phyloP scores from a whole-genome alignment of 192 early-diverging fungal genomes.

The Spinellus fusiger region DNA sequence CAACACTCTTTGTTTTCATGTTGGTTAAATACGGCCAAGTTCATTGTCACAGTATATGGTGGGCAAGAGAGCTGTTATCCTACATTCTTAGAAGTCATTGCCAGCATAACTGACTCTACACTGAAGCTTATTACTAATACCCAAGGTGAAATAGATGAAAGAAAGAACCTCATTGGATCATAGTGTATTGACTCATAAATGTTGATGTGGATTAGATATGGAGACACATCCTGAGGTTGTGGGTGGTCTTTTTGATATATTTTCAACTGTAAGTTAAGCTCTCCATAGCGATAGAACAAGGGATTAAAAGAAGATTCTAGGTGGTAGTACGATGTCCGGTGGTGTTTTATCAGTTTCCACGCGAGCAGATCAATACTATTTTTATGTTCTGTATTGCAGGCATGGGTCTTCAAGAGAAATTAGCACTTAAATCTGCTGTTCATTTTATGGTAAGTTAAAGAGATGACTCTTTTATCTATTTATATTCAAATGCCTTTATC shows the following conservation, averaged over 20 bases:
- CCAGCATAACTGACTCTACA: constrained; percentile 25
- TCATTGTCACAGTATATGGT: constrained; percentile 46
- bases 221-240: constrained; percentile 47
- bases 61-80: constrained; percentile 26
- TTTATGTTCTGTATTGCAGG: constrained; percentile 44
- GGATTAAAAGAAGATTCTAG: constrained; percentile 27
- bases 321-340: constrained; percentile 35
- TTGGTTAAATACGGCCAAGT: constrained; percentile 45
- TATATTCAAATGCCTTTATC: not conserved
- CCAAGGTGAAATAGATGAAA: constrained; percentile 29
- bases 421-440: constrained; percentile 46
- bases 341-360: constrained; percentile 40
- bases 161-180: too few species aligned
- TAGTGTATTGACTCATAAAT: not conserved
- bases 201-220: constrained; percentile 36
- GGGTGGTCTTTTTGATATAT: constrained; percentile 40
- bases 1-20: constrained; percentile 26
- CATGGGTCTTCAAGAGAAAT: constrained; percentile 43
- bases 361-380: constrained; percentile 38
- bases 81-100: constrained; percentile 25
- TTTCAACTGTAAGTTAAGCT: constrained; percentile 38
- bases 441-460: constrained; percentile 40
- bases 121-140: constrained; percentile 35
- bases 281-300: not conserved
- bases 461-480: not conserved